These are phyloP conservation scores for Erodium trifolium DNA, from an alignment of 441 rosid species.

Conservation along the genomic window DNA sequence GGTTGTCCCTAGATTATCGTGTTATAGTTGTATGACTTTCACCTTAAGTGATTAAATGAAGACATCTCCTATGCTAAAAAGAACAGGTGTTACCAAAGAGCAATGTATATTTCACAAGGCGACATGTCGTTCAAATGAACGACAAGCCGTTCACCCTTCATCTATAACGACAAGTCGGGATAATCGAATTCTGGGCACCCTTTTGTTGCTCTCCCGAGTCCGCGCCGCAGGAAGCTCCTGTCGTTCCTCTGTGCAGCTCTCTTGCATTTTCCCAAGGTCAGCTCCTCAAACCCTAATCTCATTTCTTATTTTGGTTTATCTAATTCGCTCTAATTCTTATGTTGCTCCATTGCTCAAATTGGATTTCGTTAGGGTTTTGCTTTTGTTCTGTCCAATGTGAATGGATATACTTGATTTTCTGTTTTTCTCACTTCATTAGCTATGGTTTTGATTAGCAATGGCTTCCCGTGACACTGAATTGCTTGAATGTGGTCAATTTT, in stretches of 20 bases:
- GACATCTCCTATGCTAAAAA: too few relatives aligned
- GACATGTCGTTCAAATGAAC: neutral
- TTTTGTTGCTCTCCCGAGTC: neutral
- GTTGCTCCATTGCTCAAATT: neutral
- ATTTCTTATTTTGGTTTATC: neutral
- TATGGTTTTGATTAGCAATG: too few relatives aligned
- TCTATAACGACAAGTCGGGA: neutral
- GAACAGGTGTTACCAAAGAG: too few relatives aligned
- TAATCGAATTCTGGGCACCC: neutral
- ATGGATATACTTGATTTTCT: neutral
- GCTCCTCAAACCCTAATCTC: neutral
- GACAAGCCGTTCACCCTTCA: neutral
- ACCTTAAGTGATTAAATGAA: too few relatives aligned
- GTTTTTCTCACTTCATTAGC: too few relatives aligned
- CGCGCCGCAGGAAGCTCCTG: conserved; percentile 1
- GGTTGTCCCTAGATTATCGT: too few relatives aligned
- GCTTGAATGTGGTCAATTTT: neutral
- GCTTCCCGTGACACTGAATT: too few relatives aligned
- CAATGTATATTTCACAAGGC: too few relatives aligned
- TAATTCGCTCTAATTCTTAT: neutral
- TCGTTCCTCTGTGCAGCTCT: neutral
- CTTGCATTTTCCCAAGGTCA: neutral
- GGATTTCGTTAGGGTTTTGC: neutral
- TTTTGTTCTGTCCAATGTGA: neutral
- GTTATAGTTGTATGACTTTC: too few relatives aligned